These are phyloP conservation scores for Trametes pubescens DNA, from an alignment of 1,284 basidiomycete species.

Conservation along the genomic window DNA sequence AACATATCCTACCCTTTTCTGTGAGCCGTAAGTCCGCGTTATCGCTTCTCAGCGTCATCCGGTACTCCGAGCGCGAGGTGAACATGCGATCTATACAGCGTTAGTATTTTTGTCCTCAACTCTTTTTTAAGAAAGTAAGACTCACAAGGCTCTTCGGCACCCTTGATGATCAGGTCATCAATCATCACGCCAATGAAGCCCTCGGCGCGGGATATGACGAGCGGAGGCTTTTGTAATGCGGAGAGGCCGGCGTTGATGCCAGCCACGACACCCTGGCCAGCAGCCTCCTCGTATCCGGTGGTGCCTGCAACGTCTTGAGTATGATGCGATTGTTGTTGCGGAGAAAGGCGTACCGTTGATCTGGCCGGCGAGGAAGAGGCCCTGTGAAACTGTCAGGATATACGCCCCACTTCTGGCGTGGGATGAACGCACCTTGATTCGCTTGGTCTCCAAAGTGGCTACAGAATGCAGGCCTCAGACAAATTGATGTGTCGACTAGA, in stretches of 20 bases:
- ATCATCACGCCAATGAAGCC: constrained; percentile 91
- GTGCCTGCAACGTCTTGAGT: constrained; percentile 58
- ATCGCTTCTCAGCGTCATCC: constrained; percentile 87
- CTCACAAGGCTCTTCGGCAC: constrained; percentile 89
- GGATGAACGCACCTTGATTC: constrained; percentile 62
- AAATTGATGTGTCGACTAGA: background rate
- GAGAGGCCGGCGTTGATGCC: constrained; percentile 88
- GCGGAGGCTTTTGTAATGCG: constrained; percentile 60
- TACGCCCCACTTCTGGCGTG: background rate
- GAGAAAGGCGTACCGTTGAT: constrained; percentile 68
- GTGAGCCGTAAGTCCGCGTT: constrained; percentile 89
- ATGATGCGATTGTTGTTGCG: background rate
- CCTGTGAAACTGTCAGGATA: constrained; percentile 48
- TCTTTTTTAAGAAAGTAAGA: constrained; percentile 21
- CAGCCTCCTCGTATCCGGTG: constrained; percentile 93
- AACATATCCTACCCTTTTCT: constrained; percentile 61
- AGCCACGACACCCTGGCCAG: constrained; percentile 85
- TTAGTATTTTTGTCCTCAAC: background rate
- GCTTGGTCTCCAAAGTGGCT: constrained; percentile 88
- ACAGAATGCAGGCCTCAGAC: constrained; percentile 6
- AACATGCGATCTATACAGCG: constrained; percentile 80
- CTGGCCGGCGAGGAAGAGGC: constrained; percentile 88
- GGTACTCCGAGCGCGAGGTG: constrained; percentile 89
- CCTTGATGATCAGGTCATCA: constrained; percentile 88
- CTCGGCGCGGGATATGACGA: constrained; percentile 82